Evolutionary conservation across 352 stramenopile species (phyloP).

Genomic region (Hyaloperonospora arabidopsidis): DNA sequence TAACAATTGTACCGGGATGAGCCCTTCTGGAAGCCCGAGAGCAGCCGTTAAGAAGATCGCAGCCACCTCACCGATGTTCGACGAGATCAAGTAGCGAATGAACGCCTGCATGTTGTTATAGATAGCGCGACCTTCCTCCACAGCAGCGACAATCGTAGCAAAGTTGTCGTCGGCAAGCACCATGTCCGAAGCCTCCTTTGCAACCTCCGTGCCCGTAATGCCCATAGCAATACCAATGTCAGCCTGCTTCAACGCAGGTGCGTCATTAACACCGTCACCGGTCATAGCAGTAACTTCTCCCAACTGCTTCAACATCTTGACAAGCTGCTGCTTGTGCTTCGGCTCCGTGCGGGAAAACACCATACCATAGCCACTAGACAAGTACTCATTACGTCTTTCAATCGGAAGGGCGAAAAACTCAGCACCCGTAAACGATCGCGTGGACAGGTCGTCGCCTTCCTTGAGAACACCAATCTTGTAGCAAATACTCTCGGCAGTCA

Average conservation of each 20-base stretch:
- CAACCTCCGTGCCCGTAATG: slow-evolving; percentile 95
- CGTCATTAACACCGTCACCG: slow-evolving; percentile 98
- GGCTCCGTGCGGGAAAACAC: slow-evolving; percentile 97
- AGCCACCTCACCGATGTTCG: slow-evolving; percentile 98
- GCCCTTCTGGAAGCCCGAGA: slow-evolving; percentile 92
- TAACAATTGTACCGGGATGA: slow-evolving; percentile 98
- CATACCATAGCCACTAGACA: slow-evolving; percentile 87
- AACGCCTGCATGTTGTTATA: slow-evolving; percentile 98
- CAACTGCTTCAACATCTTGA: slow-evolving; percentile 92
- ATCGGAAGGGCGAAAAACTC: slow-evolving; percentile 93
- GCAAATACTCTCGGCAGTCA: slow-evolving; percentile 97
- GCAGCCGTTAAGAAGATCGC: slow-evolving; percentile 97
- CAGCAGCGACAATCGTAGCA: slow-evolving; percentile 92
- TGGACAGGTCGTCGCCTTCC: slow-evolving; percentile 74
- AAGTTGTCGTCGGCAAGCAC: slow-evolving; percentile 99
- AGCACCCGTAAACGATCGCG: slow-evolving; percentile 89
- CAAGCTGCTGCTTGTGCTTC: slow-evolving; percentile 95
- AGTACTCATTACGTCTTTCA: slow-evolving; percentile 86
- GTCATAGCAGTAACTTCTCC: slow-evolving; percentile 97
- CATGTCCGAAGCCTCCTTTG: slow-evolving; percentile 98
- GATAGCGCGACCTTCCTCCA: slow-evolving; percentile 82
- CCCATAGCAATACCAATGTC: slow-evolving; percentile 99
- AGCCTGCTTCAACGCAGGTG: slow-evolving; percentile 95
- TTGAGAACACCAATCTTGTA: slow-evolving; percentile 95
- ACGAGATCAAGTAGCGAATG: slow-evolving; percentile 98